Percentiles rank a stretch among this genome's conserved stretches.
These are phyloP conservation scores for Primulina eburnea DNA, from an alignment of 257 asterid species.

Conservation along the genomic window DNA sequence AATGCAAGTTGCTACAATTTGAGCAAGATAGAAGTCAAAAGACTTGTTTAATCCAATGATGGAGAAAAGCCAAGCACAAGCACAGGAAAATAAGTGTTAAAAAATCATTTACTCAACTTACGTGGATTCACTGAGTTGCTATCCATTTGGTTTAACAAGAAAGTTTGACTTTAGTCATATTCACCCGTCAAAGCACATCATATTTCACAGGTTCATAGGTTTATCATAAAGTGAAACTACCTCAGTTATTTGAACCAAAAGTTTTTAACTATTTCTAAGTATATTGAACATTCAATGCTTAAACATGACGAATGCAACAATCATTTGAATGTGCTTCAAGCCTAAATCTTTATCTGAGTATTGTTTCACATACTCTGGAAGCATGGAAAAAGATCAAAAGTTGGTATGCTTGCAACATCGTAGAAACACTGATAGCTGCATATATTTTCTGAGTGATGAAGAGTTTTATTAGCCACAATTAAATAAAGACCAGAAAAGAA, in stretches of 20 bases:
- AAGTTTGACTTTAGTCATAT: neutral
- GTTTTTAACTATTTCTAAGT: neutral
- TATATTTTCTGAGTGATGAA: neutral
- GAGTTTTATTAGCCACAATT: neutral
- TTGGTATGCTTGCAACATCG: neutral
- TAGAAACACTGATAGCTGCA: neutral
- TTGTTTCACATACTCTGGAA: neutral
- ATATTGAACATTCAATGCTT: neutral
- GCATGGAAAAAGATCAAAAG: neutral
- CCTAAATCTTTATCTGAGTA: neutral
- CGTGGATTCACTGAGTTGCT: neutral
- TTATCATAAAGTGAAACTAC: neutral
- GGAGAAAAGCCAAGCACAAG: neutral
- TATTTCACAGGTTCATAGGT: neutral
- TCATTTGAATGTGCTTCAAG: neutral
- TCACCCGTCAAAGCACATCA: neutral
- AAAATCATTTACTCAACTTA: neutral
- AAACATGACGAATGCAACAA: neutral
- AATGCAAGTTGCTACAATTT: neutral
- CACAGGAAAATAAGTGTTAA: slow-evolving; percentile 9
- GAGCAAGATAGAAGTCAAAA: neutral
- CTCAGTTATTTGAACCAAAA: neutral
- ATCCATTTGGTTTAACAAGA: neutral
- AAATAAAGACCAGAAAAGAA: neutral
- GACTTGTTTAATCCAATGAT: neutral